Evolutionary conservation across 2,329 filamentous ascomycete genomes (phyloP).

Genomic region (Aspergillus pseudoterreus): DNA sequence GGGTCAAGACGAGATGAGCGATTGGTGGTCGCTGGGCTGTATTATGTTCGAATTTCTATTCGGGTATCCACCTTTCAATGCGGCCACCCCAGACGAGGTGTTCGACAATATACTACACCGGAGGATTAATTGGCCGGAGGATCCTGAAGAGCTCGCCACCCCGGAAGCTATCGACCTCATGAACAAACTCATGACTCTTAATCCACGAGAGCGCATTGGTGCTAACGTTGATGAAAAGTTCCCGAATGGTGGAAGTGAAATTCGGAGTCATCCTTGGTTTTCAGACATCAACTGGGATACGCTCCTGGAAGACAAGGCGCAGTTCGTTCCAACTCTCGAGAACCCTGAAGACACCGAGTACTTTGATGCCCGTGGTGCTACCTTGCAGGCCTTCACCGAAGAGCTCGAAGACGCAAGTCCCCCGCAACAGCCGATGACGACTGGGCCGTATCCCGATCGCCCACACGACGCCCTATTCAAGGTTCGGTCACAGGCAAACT

Average conservation of each 20-base stretch:
- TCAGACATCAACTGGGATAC: conserved; percentile 82
- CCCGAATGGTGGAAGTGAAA: conserved; percentile 81
- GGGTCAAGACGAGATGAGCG: conserved; percentile 94
- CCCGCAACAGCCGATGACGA: conserved; percentile 65
- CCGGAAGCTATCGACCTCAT: conserved; percentile 90
- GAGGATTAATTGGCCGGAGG: conserved; percentile 87
- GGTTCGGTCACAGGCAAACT: conserved; percentile 80
- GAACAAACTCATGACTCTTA: conserved; percentile 81
- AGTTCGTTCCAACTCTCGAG: conserved; percentile 88
- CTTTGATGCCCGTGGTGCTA: conserved; percentile 88
- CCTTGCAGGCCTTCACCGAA: conserved; percentile 85
- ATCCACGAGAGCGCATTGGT: conserved; percentile 77
- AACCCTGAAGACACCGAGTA: conserved; percentile 98
- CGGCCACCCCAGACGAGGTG: conserved; percentile 81
- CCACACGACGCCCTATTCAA: conserved; percentile 92
- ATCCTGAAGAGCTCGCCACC: conserved; percentile 73
- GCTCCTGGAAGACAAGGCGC: conserved; percentile 88
- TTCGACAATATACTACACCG: conserved; percentile 94
- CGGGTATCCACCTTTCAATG: conserved; percentile 91
- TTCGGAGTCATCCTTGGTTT: conserved; percentile 87
- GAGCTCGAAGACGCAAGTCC: conserved; percentile 88
- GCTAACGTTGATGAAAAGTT: conserved; percentile 82
- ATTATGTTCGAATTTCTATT: conserved; percentile 96
- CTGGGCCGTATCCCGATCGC: conserved; percentile 77
- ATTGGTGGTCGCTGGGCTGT: conserved; percentile 99